Evolutionary conservation across 2,329 filamentous ascomycete genomes (phyloP), one percentile per base, ranked within the genome.

Genomic region (Phyllosticta paracitricarpa): DNA sequence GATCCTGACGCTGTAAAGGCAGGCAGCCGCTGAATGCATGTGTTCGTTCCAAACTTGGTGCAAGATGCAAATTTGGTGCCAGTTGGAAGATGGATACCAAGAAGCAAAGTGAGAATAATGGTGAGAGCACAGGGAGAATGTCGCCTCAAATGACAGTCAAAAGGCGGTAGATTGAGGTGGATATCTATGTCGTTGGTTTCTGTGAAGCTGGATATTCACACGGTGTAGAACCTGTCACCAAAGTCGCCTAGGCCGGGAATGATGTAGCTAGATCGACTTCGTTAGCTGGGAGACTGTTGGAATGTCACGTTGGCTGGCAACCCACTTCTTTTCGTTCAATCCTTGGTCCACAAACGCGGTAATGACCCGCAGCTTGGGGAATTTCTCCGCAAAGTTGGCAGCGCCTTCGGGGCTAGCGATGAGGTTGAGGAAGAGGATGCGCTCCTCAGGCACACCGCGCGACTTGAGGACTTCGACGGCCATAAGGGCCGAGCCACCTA

Each of bases 341-440:
- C 94, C 93, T 79, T 93, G 84, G 72, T 99, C 94, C 70, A 99
- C 88, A 73, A 99, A 99, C 9, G 94, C 91, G 8, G 94, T 97
- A 56, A 99, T 90, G 22, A 99, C 89, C 65, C 92, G 85, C 63
- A 97, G 81, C 70, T 89, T 90, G 51, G 94, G 93, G 71, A 95
- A 97, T 68, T 88, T 89, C 69, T 89, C 83, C 9, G 92, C 89
- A 75, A 99, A 97, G 69, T 89, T 92, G 69, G 85, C 84, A 66
- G 96, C 89, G 5, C 94, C 94, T 71, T 96, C 88, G 0, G 94
- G 94, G 72, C 92, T 97, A n/a, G 94, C 92, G 71, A 99, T 97
- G 64, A 99, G 79, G 75, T 99, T 99, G 62, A 99, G 81, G 78
- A 99, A 99, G 51, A 97, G 80, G 64, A 99, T 99, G 62, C 89